A percentile compares a stretch with the other conserved stretches of the same genome.
Evolutionary conservation across 352 stramenopile genomes (phyloP).

Genomic region (Phytopythium litorale): DNA sequence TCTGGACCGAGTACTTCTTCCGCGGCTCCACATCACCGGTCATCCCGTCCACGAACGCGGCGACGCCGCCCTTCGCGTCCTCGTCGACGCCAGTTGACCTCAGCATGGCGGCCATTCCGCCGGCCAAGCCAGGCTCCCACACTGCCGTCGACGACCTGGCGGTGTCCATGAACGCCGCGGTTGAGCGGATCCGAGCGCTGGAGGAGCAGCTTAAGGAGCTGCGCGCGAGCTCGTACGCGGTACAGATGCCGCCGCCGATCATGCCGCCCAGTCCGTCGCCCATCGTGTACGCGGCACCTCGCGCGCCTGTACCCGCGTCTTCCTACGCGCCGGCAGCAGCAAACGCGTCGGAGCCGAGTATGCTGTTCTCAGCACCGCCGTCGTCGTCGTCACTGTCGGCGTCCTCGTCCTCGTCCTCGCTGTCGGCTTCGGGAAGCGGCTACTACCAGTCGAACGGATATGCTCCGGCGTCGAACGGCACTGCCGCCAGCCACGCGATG

Average conservation of each 20-base stretch:
- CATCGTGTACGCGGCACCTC: constrained; percentile 4
- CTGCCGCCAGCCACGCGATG: background rate
- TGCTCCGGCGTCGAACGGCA: background rate
- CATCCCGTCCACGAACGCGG: constrained; percentile 37
- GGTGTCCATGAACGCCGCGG: constrained; percentile 46
- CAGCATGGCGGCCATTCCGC: background rate
- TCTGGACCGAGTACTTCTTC: constrained; percentile 85
- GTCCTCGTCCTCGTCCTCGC: background rate
- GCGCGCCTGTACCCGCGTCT: background rate
- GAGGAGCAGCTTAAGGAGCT: constrained; percentile 48
- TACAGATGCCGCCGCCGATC: constrained; percentile 7
- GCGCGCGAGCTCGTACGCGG: constrained; percentile 5
- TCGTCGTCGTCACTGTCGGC: background rate
- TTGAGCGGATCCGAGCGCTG: constrained; percentile 40
- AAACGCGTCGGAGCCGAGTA: background rate
- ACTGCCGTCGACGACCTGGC: constrained; percentile 43
- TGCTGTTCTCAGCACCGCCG: background rate
- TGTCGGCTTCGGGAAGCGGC: background rate
- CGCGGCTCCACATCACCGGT: constrained; percentile 43
- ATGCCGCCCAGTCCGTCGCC: constrained; percentile 6
- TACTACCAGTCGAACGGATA: constrained; percentile 1
- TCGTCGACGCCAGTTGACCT: background rate
- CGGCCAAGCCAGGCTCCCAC: background rate
- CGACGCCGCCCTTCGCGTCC: constrained; percentile 35
- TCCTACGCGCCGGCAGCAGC: constrained; percentile 7